Evolutionary conservation across 176 grass and related monocot species (phyloP), one percentile per base, ranked within the genome.

Genomic region (Ensete ventricosum): DNA sequence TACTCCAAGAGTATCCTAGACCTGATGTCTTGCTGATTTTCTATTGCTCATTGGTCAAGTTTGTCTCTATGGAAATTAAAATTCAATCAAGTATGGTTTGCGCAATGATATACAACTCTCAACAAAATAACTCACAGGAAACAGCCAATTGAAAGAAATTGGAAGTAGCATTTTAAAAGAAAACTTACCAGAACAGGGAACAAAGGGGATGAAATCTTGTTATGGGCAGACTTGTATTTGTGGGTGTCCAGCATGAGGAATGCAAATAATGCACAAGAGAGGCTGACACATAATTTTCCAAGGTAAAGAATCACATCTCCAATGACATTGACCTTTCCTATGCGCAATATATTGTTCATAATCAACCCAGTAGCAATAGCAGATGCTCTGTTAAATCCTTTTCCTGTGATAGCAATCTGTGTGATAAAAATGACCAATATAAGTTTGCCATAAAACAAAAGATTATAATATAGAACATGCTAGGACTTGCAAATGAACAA

Each of bases 301-400:
- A 99, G 86, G 71, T 94, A 94, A 52, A 99, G 88, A 88, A 94
- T 99, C 51, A 99, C 91, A 74, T 99, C 95, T 11, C 95, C 95
- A 53, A 99, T 99, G 17, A 94, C 91, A 21, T 99, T 99, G 0
- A 99, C 95, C 68, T 99, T 99, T 54, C 95, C 95, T 8, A 99
- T 91, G 22, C 91, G 84, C 83, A 99, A 82, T 76, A 94, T 94
- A 72, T 99, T 99, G 14, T 99, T 99, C 95, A 99, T 88, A 82
- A 99, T 99, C 4, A 99, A 88, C 79, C 90, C 95, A 1, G 95
- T 99, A 24, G 91, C 90, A 4, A 94, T 80, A 62, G 82, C 82
- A 55, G 95, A 99, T 74, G 95, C 86, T 87, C 85, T 94, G 82
- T 64, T 89, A 86, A 99, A 99, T 55, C 90, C 85, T 73, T 94